A percentile compares a stretch with the other conserved stretches of the same genome.
Conservation (phyloP, 208 protist genomes). For the Acanthamoeba healyi region DNA sequence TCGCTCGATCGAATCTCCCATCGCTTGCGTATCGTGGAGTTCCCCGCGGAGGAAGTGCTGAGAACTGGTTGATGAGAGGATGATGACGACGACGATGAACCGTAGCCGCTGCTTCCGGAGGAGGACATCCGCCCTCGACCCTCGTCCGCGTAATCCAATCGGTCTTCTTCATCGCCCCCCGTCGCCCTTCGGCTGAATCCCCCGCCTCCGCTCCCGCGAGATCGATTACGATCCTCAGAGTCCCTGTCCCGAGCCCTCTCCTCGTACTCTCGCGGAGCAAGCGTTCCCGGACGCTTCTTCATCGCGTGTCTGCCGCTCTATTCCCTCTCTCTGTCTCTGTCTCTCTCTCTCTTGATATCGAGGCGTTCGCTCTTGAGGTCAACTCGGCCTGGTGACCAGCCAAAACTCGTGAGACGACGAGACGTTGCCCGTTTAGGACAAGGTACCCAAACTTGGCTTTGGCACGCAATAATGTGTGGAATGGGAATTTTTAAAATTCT, state of each 20-base stretch:
- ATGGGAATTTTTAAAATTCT: no score
- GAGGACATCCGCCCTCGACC: not conserved
- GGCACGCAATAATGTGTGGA: no score
- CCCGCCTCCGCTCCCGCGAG: not conserved
- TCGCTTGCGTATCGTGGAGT: not conserved
- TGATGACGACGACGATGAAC: not conserved
- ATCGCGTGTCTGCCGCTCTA: no score
- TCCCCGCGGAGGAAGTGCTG: not conserved
- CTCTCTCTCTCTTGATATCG: no score
- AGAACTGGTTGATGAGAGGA: no score
- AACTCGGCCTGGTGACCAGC: no score
- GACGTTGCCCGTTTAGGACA: no score
- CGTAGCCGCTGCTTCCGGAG: not conserved
- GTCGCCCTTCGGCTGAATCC: no score
- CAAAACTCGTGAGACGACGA: no score
- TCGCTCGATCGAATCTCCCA: constrained; percentile 47
- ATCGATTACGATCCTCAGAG: not conserved
- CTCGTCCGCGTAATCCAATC: not conserved
- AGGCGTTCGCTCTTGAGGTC: no score
- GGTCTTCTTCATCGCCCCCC: not conserved
- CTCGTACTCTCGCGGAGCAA: not conserved
- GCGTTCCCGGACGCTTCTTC: not conserved
- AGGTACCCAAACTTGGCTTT: no score
- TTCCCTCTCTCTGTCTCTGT: no score
- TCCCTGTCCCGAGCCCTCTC: not conserved